A percentile compares a stretch with the other conserved stretches of the same genome.
These are phyloP conservation scores for Psidium friedrichsthalianum DNA, from an alignment of 345 rosid species.

Conservation along the genomic window DNA sequence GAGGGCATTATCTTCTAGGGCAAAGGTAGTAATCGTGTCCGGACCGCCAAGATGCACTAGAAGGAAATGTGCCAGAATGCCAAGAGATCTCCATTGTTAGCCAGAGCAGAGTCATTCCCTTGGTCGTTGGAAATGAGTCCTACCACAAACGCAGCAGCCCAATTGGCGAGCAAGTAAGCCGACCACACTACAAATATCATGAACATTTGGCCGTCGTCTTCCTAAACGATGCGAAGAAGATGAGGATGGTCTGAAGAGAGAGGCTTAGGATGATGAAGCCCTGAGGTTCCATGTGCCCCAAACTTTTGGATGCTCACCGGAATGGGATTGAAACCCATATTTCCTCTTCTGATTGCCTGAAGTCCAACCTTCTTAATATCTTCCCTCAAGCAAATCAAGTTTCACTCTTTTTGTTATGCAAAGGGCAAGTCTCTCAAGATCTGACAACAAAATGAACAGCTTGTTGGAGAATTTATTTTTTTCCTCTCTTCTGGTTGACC, in stretches of 20 bases:
- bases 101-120: not conserved
- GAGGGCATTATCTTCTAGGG: constrained; percentile 62
- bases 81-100: constrained; percentile 18
- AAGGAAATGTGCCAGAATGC: constrained; percentile 67
- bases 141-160: constrained; percentile 42
- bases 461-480: not conserved
- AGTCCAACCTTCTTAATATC: not conserved
- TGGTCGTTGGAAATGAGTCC: constrained; percentile 47
- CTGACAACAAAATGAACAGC: not conserved
- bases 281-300: constrained; percentile 57
- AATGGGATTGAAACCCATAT: constrained; percentile 13
- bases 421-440: not conserved
- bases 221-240: constrained; percentile 36
- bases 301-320: constrained; percentile 8
- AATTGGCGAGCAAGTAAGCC: constrained; percentile 49
- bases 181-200: constrained; percentile 37
- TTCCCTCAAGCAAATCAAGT: not conserved
- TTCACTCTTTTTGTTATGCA: not conserved
- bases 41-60: constrained; percentile 61
- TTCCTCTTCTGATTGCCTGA: not conserved
- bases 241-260: constrained; percentile 35
- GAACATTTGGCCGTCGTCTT: constrained; percentile 26
- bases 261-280: constrained; percentile 50
- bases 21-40: constrained; percentile 51
- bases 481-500: not conserved